Conservation (phyloP, 352 stramenopile species). For the Phytophthora fragariaefolia region DNA sequence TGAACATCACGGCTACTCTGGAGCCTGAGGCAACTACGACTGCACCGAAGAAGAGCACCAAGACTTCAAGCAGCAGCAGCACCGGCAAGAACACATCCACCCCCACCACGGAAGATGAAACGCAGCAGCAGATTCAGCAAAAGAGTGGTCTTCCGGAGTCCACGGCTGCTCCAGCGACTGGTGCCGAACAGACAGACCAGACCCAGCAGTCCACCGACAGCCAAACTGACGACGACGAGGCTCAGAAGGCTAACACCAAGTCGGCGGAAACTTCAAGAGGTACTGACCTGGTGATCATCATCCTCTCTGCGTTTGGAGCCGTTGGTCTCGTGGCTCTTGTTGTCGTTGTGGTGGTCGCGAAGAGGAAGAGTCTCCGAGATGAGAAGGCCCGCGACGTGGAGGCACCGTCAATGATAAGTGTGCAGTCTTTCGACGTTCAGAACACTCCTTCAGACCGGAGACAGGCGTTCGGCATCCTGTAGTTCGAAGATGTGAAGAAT, state of each 20-base stretch:
- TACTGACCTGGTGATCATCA: conserved; percentile 41
- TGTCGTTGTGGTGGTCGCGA: conserved; percentile 33
- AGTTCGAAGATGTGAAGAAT: conserved; percentile 19
- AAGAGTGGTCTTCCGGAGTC: conserved; percentile 5
- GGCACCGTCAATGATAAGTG: conserved; percentile 30
- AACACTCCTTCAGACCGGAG: conserved; percentile 30
- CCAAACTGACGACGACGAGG: conserved; percentile 20
- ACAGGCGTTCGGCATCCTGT: conserved; percentile 36
- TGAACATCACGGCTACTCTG: conserved; percentile 27
- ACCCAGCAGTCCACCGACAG: conserved; percentile 20
- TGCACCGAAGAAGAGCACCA: conserved; percentile 13
- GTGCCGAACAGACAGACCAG: conserved; percentile 16
- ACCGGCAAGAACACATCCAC: conserved; percentile 7
- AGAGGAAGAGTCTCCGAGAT: conserved; percentile 39
- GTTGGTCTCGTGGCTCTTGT: conserved; percentile 37
- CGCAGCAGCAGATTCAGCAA: conserved; percentile 26
- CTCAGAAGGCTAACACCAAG: conserved; percentile 36
- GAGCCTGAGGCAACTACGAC: conserved; percentile 11
- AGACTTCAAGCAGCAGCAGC: conserved; percentile 5
- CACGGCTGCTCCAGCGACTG: conserved; percentile 14
- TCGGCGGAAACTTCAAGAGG: conserved; percentile 1
- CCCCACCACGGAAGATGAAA: conserved; percentile 6
- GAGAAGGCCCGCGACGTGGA: conserved; percentile 38
- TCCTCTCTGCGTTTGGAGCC: conserved; percentile 28
- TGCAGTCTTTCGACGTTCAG: conserved; percentile 35